phyloP scores from a whole-genome alignment of 441 rosid species.

The Theobroma grandiflorum region DNA sequence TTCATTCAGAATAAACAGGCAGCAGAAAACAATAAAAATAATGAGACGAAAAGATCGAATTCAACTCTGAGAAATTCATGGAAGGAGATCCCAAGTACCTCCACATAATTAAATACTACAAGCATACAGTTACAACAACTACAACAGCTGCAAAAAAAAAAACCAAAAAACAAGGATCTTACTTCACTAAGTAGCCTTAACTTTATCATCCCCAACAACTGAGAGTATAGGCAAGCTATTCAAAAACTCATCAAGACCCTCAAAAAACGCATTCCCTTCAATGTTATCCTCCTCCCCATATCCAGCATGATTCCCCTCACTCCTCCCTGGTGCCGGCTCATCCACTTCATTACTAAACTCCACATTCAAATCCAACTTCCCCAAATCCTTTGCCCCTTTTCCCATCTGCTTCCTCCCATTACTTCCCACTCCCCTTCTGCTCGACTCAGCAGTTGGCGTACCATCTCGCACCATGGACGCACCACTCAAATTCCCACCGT shows the following conservation, averaged over 20 bases:
- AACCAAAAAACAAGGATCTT: constrained; percentile 42
- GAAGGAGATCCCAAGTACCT: constrained; percentile 35
- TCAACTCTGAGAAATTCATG: constrained; percentile 38
- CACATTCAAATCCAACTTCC: constrained; percentile 94
- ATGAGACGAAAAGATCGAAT: constrained; percentile 31
- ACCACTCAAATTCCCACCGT: constrained; percentile 33
- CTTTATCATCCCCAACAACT: constrained; percentile 83
- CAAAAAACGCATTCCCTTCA: constrained; percentile 85
- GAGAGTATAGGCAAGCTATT: constrained; percentile 92
- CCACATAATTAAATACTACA: constrained; percentile 47
- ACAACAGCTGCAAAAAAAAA: constrained; percentile 35
- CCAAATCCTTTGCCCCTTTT: constrained; percentile 65
- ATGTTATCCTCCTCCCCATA: constrained; percentile 74
- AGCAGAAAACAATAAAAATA: constrained; percentile 10
- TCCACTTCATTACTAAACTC: constrained; percentile 94
- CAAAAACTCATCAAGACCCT: constrained; percentile 96
- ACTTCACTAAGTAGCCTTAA: constrained; percentile 76
- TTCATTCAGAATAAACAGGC: constrained; percentile 1
- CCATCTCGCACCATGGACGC: constrained; percentile 34
- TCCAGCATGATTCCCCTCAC: constrained; percentile 53
- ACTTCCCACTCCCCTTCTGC: constrained; percentile 40
- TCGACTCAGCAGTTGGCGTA: constrained; percentile 34
- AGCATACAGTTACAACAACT: constrained; percentile 38
- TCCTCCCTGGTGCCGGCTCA: constrained; percentile 58
- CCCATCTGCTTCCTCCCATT: constrained; percentile 55